Evolutionary conservation across 2,329 filamentous ascomycete species (phyloP).

Genomic region (Colletotrichum liriopes): DNA sequence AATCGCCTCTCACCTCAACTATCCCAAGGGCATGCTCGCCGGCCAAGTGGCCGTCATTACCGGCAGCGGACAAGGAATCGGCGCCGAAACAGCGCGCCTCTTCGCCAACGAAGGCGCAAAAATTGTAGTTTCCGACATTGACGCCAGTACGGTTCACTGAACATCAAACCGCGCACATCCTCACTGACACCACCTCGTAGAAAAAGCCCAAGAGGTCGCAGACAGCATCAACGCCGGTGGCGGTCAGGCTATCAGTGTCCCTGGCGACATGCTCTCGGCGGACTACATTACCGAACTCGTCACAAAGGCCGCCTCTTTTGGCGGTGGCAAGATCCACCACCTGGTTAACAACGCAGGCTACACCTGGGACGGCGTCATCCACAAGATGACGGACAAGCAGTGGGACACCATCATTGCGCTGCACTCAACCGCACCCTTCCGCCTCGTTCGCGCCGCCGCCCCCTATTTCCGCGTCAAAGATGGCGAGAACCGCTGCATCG

Average conservation of each 20-base stretch:
- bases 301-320: slow-evolving; percentile 82
- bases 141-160: slow-evolving; percentile 66
- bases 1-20: slow-evolving; percentile 85
- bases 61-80: slow-evolving; percentile 89
- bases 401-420: slow-evolving; percentile 90
- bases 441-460: slow-evolving; percentile 83
- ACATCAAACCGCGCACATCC: not conserved
- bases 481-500: slow-evolving; percentile 81
- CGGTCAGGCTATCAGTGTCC: slow-evolving; percentile 79
- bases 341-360: slow-evolving; percentile 94
- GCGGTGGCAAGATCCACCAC: slow-evolving; percentile 89
- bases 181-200: slow-evolving; percentile 55
- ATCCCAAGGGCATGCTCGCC: slow-evolving; percentile 82
- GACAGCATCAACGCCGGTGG: slow-evolving; percentile 78
- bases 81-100: slow-evolving; percentile 84
- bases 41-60: slow-evolving; percentile 92
- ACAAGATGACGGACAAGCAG: slow-evolving; percentile 93
- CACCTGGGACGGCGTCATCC: slow-evolving; percentile 91
- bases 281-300: slow-evolving; percentile 82
- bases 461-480: slow-evolving; percentile 92
- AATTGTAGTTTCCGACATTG: slow-evolving; percentile 88
- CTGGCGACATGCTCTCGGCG: slow-evolving; percentile 83
- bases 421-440: slow-evolving; percentile 89
- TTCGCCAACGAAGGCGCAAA: slow-evolving; percentile 92
- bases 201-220: slow-evolving; percentile 79